These are phyloP conservation scores for Naematelia aurantialba DNA, from an alignment of 768 basidiomycete genomes.

Conservation along the genomic window DNA sequence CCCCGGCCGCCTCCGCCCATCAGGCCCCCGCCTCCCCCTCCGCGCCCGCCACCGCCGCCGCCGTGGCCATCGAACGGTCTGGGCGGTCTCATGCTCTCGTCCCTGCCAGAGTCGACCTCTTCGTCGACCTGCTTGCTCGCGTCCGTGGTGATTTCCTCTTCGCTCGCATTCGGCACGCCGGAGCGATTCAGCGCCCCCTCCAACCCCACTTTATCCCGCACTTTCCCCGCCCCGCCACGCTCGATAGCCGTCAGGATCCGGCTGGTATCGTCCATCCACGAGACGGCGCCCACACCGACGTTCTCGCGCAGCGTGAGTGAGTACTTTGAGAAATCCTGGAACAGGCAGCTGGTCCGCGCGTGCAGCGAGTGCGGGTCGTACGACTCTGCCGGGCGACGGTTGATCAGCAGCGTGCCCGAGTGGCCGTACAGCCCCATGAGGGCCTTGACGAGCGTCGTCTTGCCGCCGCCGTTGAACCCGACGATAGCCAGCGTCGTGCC, in stretches of 20 bases:
- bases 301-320: slow-evolving; percentile 74
- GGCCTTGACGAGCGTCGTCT: slow-evolving; percentile 80
- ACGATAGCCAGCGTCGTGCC: slow-evolving; percentile 83
- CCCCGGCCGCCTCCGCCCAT: background rate
- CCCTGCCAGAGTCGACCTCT: background rate
- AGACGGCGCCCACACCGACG: slow-evolving; percentile 75
- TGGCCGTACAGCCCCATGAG: slow-evolving; percentile 72
- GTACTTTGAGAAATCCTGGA: slow-evolving; percentile 81
- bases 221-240: slow-evolving; percentile 65
- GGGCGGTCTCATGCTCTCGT: background rate
- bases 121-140: background rate
- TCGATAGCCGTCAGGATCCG: slow-evolving; percentile 65
- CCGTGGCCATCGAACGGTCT: background rate
- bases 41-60: background rate
- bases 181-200: slow-evolving; percentile 63
- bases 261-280: slow-evolving; percentile 58
- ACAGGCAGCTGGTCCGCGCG: slow-evolving; percentile 69
- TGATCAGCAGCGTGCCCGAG: slow-evolving; percentile 63
- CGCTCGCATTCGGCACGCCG: slow-evolving; percentile 37
- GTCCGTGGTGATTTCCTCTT: slow-evolving; percentile 7
- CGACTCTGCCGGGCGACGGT: slow-evolving; percentile 64
- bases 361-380: slow-evolving; percentile 70
- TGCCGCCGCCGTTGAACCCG: slow-evolving; percentile 54
- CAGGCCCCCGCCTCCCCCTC: background rate
- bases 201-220: slow-evolving; percentile 67